Conservation (phyloP, 2,329 filamentous ascomycete species). For the Penicillium sp. region DNA sequence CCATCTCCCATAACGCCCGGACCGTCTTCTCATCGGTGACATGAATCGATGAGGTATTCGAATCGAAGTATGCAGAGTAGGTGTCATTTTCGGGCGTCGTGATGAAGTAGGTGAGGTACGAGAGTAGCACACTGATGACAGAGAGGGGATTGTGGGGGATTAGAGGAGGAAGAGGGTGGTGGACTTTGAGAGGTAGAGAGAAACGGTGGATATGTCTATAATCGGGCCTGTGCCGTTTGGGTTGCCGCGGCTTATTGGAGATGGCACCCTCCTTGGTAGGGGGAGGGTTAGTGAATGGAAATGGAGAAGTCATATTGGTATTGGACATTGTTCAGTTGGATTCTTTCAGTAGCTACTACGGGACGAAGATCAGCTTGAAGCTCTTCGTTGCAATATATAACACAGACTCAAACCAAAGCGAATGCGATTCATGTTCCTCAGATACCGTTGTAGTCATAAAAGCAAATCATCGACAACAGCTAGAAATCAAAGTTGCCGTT, state of each 20-base stretch:
- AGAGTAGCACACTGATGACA: constrained; percentile 76
- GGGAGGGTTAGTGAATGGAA: constrained; percentile 25
- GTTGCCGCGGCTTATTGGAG: constrained; percentile 28
- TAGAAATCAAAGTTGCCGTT: constrained; percentile 57
- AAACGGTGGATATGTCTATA: constrained; percentile 80
- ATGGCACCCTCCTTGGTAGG: constrained; percentile 18
- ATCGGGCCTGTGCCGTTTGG: constrained; percentile 52
- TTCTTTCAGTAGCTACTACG: constrained; percentile 29
- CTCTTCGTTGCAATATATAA: constrained; percentile 24
- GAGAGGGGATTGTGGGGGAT: constrained; percentile 93
- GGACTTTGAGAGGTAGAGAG: constrained; percentile 78
- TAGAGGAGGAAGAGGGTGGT: constrained; percentile 85
- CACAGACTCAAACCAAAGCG: constrained; percentile 18
- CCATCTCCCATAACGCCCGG: constrained; percentile 89
- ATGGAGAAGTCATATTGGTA: constrained; percentile 34
- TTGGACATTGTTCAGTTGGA: constrained; percentile 29
- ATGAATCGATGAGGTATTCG: constrained; percentile 80
- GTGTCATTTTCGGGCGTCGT: constrained; percentile 64
- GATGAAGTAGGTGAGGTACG: constrained; percentile 76
- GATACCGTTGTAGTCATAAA: constrained; percentile 97
- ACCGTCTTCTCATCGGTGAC: constrained; percentile 77
- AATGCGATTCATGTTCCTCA: constrained; percentile 62
- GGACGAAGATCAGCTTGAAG: constrained; percentile 30
- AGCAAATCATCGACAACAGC: constrained; percentile 53
- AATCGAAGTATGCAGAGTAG: constrained; percentile 80